These are phyloP conservation scores for Aspergillus tubingensis DNA, from an alignment of 2,329 filamentous ascomycete species.

Conservation along the genomic window DNA sequence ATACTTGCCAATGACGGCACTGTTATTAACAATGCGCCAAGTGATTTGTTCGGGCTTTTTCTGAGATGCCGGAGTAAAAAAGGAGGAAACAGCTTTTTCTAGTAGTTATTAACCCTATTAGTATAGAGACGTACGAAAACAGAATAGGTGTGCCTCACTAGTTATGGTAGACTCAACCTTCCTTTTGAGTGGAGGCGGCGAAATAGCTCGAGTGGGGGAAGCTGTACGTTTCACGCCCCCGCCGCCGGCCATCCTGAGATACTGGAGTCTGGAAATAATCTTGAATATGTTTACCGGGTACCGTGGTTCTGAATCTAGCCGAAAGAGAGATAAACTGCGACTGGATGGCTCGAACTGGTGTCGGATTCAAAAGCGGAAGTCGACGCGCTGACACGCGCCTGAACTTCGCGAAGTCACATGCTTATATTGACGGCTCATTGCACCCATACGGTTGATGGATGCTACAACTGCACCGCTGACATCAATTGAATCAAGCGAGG, in stretches of 20 bases:
- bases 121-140: neutral
- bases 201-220: constrained; percentile 49
- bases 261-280: constrained; percentile 11
- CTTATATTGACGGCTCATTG: constrained; percentile 8
- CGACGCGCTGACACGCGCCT: constrained; percentile 31
- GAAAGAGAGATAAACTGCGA: constrained; percentile 11
- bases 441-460: neutral
- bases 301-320: neutral
- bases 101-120: neutral
- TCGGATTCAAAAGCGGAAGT: constrained; percentile 5
- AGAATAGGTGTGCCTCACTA: constrained; percentile 40
- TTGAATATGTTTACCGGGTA: neutral
- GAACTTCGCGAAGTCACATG: constrained; percentile 45
- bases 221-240: constrained; percentile 37
- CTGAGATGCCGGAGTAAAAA: constrained; percentile 85
- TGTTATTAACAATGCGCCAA: constrained; percentile 69
- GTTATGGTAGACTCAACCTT: constrained; percentile 57
- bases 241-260: constrained; percentile 31
- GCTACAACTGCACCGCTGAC: constrained; percentile 5
- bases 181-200: constrained; percentile 59
- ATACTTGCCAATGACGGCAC: constrained; percentile 76
- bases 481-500: neutral
- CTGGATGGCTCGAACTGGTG: constrained; percentile 4
- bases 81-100: constrained; percentile 67
- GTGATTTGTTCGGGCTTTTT: constrained; percentile 74